Base-by-base conservation (phyloP, 768 basidiomycete genomes). In the Tylopilus balloui region DNA sequence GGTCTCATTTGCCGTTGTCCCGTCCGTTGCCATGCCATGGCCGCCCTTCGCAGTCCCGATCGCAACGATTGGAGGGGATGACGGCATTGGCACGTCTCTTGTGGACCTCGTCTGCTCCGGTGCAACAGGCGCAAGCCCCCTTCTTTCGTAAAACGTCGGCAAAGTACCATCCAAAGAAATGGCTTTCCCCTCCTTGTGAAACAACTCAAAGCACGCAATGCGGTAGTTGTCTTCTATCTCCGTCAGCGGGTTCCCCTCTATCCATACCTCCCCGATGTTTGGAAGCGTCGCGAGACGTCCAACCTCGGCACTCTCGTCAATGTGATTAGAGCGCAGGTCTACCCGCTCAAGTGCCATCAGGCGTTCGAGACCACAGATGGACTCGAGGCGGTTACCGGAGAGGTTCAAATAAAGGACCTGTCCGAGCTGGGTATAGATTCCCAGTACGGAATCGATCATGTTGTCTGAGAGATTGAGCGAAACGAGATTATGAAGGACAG, bases 381-480 rank as follows among this genome's bases (percentile, higher is more conserved):
- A 92, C 61, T 95, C 92, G 43, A 97, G 80, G 5, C 95, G 82
- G 62, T 98, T 98, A 47, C 77, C 73, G 1, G 88, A 78, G 15
- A 98, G 76, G 67, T 95, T 92, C 58, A 98, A 73, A 6, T 77
- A 73, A 15, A 84, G 73, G 21, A 96, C 75, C 53, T 85, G 82
- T 2, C 89, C 90, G 31, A 97, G 77, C 45, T 83, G 80, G 31
- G 79, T 78, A 61, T 92, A 88, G 50, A 96, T 89, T 24, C 89
- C 88, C 4, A 93, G 79, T 15, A 98, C 86, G 15, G 94, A 93
- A 65, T 95, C 92, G 57, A 99, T 92, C 81, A 99, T 91, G 71
- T 99, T 99, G 68, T 94, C 88, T 14, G 89, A 78, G n/a, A 99
- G 80, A 69, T 96, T 94, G 58, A 99, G 84, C n/a, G 88, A 89